phyloP scores from a whole-genome alignment of 108 stramenopile genomes.

The Nannochloropsis salina region DNA sequence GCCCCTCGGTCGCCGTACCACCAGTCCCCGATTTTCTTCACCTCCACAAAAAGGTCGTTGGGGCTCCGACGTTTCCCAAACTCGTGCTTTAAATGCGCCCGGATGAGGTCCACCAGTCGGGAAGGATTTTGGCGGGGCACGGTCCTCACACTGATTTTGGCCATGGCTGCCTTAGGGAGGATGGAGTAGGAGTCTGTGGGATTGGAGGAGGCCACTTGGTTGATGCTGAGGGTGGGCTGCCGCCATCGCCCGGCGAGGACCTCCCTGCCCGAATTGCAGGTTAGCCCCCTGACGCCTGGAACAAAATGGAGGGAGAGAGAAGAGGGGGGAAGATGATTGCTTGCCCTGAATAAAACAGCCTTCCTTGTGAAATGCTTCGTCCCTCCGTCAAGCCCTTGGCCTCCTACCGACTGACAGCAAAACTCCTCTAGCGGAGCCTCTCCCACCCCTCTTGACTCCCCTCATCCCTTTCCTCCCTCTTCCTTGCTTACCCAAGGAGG shows the following conservation, averaged over 20 bases:
- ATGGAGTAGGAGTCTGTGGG: constrained; percentile 15
- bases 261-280: constrained; percentile 4
- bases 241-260: background rate
- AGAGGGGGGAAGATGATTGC: background rate
- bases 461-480: background rate
- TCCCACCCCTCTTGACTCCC: background rate
- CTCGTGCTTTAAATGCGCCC: background rate
- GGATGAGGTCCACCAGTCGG: background rate
- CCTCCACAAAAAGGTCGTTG: background rate
- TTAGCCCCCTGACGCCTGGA: background rate
- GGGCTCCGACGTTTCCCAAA: background rate
- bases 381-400: too few relatives aligned
- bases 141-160: background rate
- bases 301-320: background rate
- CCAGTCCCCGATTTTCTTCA: constrained; percentile 4
- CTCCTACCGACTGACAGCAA: background rate
- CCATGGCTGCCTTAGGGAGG: constrained; percentile 7
- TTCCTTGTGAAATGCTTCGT: too few relatives aligned
- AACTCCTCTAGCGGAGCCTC: background rate
- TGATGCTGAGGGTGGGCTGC: background rate
- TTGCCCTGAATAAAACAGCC: background rate
- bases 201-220: background rate
- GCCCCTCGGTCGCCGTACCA: background rate
- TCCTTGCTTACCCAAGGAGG: background rate
- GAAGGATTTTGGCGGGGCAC: constrained; percentile 4